phyloP scores from a whole-genome alignment of 768 basidiomycete species.

The Strobilomyces dryophilus region DNA sequence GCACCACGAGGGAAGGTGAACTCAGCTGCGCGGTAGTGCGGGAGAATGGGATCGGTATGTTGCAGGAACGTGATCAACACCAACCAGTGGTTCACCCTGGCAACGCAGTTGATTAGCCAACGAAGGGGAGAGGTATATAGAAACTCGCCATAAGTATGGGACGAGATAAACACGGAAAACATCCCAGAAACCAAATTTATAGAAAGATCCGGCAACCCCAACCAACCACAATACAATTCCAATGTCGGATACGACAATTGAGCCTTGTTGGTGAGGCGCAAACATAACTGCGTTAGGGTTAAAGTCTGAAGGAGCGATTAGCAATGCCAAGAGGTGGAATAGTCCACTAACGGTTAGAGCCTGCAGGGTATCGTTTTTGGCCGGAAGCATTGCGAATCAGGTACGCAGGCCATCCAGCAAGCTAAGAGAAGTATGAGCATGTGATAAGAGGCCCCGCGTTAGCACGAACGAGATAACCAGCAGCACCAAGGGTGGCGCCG shows the following conservation, averaged over 20 bases:
- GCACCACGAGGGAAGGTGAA: slow-evolving; percentile 96
- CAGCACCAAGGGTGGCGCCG: slow-evolving; percentile 50
- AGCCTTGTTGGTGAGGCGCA: slow-evolving; percentile 68
- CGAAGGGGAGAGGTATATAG: background rate
- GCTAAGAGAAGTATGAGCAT: slow-evolving; percentile 33
- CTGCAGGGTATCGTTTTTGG: slow-evolving; percentile 71
- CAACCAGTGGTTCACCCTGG: slow-evolving; percentile 89
- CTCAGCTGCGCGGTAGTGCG: slow-evolving; percentile 85
- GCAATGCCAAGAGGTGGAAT: background rate
- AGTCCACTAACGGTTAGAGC: slow-evolving; percentile 67
- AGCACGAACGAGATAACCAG: slow-evolving; percentile 55
- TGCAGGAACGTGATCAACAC: slow-evolving; percentile 97
- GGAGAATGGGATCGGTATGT: slow-evolving; percentile 93
- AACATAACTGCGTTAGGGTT: slow-evolving; percentile 77
- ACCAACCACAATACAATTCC: slow-evolving; percentile 75
- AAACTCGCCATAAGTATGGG: slow-evolving; percentile 51
- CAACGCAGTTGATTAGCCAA: background rate
- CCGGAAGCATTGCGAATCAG: slow-evolving; percentile 81
- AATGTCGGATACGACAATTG: slow-evolving; percentile 79
- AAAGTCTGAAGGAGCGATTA: slow-evolving; percentile 52
- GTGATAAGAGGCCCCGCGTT: background rate
- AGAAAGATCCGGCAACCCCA: slow-evolving; percentile 51
- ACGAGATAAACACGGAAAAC: slow-evolving; percentile 76
- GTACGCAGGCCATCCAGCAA: slow-evolving; percentile 86
- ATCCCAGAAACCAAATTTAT: slow-evolving; percentile 60